A percentile compares a stretch with the other conserved stretches of the same genome.
Conservation (phyloP, 1,284 basidiomycete species). For the Cutaneotrichosporon daszewskae region DNA sequence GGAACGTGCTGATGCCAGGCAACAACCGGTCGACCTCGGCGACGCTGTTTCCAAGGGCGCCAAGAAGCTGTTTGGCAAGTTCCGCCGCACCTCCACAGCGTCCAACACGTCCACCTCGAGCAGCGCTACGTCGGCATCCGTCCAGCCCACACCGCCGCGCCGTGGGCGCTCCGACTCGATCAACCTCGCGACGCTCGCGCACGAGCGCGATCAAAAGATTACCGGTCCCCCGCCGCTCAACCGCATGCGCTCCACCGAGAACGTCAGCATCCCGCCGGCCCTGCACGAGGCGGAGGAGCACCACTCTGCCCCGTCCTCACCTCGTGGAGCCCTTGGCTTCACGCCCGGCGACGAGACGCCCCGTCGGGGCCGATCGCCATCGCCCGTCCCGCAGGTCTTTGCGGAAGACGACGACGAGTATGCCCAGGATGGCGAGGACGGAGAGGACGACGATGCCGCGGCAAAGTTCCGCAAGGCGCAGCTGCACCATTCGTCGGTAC, state of each 20-base stretch:
- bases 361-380: slow-evolving; percentile 10
- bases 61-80: slow-evolving; percentile 39
- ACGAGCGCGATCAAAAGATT: not conserved
- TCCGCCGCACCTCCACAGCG: slow-evolving; percentile 24
- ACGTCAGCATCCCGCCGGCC: not conserved
- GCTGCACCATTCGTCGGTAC: too few species aligned
- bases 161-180: slow-evolving; percentile 6
- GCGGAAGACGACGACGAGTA: not conserved
- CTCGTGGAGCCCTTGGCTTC: too few species aligned
- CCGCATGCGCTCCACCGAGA: not conserved
- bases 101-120: slow-evolving; percentile 3
- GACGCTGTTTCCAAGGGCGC: slow-evolving; percentile 33
- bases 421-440: too few species aligned
- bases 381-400: not conserved
- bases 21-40: slow-evolving; percentile 38
- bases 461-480: too few species aligned
- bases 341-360: slow-evolving; percentile 13
- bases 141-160: not conserved
- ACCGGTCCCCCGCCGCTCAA: not conserved
- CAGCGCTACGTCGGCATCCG: not conserved
- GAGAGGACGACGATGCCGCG: not conserved
- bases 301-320: not conserved
- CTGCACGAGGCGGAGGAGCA: slow-evolving; percentile 12
- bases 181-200: not conserved
- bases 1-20: slow-evolving; percentile 4